phyloP scores from a whole-genome alignment of 2,329 filamentous ascomycete species.

The Huntiella decipiens region DNA sequence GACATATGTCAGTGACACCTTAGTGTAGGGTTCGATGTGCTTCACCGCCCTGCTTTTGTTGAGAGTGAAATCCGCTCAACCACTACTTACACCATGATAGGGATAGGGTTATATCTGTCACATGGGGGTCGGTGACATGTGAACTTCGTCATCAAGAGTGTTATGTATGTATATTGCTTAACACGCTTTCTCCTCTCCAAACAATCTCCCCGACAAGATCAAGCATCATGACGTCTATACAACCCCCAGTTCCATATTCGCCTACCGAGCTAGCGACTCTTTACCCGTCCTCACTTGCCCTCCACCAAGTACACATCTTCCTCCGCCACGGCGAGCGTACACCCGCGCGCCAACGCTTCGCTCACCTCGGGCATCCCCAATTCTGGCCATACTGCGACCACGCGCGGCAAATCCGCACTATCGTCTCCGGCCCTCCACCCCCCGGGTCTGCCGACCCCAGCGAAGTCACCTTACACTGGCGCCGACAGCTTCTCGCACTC shows the following conservation, averaged over 20 bases:
- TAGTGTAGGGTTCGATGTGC: no score
- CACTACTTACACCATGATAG: no score
- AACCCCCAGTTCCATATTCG: constrained; percentile 58
- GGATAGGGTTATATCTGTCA: no score
- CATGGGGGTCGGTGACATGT: no score
- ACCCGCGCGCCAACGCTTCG: constrained; percentile 73
- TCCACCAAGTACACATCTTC: constrained; percentile 79
- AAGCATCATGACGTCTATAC: constrained; percentile 58
- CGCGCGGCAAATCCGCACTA: constrained; percentile 45
- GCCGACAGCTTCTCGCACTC: constrained; percentile 19
- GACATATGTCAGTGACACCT: no score
- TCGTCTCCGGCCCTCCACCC: constrained; percentile 14
- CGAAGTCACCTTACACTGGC: constrained; percentile 21
- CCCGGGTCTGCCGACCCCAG: constrained; percentile 18
- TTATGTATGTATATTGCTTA: background rate
- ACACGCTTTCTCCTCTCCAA: background rate
- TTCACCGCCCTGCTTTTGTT: no score
- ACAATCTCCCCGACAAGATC: background rate
- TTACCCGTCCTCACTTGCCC: constrained; percentile 61
- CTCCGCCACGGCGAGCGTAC: constrained; percentile 66
- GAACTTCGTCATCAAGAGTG: no score
- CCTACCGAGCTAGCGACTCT: constrained; percentile 60
- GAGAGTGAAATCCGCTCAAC: no score
- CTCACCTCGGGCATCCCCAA: constrained; percentile 47
- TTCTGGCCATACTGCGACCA: constrained; percentile 86